Base-by-base conservation (phyloP, 345 rosid species). In the Dimocarpus longan region DNA sequence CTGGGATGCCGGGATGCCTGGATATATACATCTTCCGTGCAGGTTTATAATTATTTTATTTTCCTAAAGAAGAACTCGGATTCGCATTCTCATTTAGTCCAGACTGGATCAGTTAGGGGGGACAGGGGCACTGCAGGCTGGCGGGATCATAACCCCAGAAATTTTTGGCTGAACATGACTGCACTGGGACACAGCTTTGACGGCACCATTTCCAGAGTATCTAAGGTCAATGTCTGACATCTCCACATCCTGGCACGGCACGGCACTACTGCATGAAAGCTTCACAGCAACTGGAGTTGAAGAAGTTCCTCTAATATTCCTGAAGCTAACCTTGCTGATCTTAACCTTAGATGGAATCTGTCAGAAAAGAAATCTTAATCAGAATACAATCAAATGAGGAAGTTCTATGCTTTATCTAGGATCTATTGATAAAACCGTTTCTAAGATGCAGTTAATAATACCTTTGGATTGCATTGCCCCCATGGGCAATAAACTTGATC, bases 401-500 rank as follows among this genome's bases (percentile, higher is more conserved):
- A 32, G 37, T 32, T 32, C 37, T 32, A 32, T 32, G 37, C 37
- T 32, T 32, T 32, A 32, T 32, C 37, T 32, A 32, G 37, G 37
- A 32, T 32, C 37, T 32, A 32, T 32, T 32, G 37, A 32, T 32
- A 32, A 32, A 32, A 32, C 37, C 37, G 37, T 32, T 32, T 32
- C 37, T 32, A 32, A 32, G 37, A 32, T 32, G 37, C 0, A 32
- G 37, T 42, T 42, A 42, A 0, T 42, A 32, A 32, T 70, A 86
- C 85, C 78, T 77, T 21, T 4, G 52, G 4, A 21, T 68, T 72
- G 84, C 89, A 86, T 10, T 66, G 68, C 26, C 76, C 69, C 13
- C 57, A 60, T 3, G 89, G 87, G 75, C 85, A 89, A 44, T 89
- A 89, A 28, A 60, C 46, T 73, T 88, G 91, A 71, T 88, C 91